A percentile compares a stretch with the other conserved stretches of the same genome.
Evolutionary conservation across 805 yeast species (phyloP).

Genomic region (Jamesozyma spencerorum): DNA sequence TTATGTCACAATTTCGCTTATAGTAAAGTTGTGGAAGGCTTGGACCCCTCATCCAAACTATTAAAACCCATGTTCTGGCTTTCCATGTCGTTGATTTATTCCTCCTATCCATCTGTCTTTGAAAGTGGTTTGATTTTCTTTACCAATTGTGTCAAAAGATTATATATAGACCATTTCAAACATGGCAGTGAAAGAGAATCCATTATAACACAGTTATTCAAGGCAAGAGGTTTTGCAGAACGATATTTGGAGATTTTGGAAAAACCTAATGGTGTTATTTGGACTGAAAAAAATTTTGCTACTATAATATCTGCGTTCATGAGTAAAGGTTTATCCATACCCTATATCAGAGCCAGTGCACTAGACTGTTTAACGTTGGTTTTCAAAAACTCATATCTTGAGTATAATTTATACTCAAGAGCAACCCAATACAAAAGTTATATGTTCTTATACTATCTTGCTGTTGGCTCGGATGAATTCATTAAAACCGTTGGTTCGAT

Average conservation of each 20-base stretch:
- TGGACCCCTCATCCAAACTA: slow-evolving; percentile 27
- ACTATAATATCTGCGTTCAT: slow-evolving; percentile 39
- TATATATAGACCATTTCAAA: slow-evolving; percentile 29
- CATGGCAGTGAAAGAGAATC: slow-evolving; percentile 4
- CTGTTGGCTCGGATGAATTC: slow-evolving; percentile 34
- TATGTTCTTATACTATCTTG: slow-evolving; percentile 30
- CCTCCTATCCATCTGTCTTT: slow-evolving; percentile 30
- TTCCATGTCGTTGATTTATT: slow-evolving; percentile 26
- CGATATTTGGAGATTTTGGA: slow-evolving; percentile 37
- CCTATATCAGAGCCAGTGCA: slow-evolving; percentile 46
- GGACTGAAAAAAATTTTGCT: slow-evolving; percentile 42
- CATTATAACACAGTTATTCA: slow-evolving; percentile 12
- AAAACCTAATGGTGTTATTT: slow-evolving; percentile 28
- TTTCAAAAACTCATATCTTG: slow-evolving; percentile 36
- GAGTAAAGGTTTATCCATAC: slow-evolving; percentile 49
- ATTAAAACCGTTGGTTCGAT: slow-evolving; percentile 26
- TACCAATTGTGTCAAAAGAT: slow-evolving; percentile 27
- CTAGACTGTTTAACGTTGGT: slow-evolving; percentile 36
- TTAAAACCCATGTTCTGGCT: slow-evolving; percentile 33
- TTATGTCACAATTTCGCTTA: slow-evolving; percentile 35
- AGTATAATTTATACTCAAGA: slow-evolving; percentile 18
- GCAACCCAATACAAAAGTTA: slow-evolving; percentile 19
- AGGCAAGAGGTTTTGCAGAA: slow-evolving; percentile 34
- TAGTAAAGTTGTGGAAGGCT: slow-evolving; percentile 33
- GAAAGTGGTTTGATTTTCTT: slow-evolving; percentile 35